Evolutionary conservation across 768 basidiomycete species (phyloP).

Genomic region (Termitomyces sp.): DNA sequence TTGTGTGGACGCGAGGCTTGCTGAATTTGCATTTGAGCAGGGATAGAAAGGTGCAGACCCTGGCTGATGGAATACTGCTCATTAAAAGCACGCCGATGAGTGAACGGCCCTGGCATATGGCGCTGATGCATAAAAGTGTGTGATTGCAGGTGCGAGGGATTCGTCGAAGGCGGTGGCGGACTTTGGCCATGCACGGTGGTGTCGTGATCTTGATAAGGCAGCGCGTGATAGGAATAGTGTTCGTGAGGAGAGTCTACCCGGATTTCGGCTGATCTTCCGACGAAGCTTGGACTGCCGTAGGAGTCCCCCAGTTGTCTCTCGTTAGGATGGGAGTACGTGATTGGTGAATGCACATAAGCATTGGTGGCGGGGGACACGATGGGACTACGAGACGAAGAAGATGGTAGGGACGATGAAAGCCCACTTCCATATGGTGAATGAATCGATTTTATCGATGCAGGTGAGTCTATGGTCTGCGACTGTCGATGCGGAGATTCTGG

Average conservation of each 20-base stretch:
- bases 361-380: conserved; percentile 27
- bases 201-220: conserved; percentile 40
- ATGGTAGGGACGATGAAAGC: conserved; percentile 33
- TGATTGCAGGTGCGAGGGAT: conserved; percentile 25
- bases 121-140: conserved; percentile 33
- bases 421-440: conserved; percentile 37
- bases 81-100: conserved; percentile 51
- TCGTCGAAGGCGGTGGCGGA: conserved; percentile 29
- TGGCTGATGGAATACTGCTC: conserved; percentile 47
- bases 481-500: conserved; percentile 41
- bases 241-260: conserved; percentile 40
- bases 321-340: conserved; percentile 41
- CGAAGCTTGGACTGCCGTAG: conserved; percentile 43
- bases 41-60: conserved; percentile 45
- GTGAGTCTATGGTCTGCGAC: conserved; percentile 33
- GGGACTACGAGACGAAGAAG: conserved; percentile 36
- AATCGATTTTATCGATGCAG: conserved; percentile 41
- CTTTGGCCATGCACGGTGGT: conserved; percentile 33
- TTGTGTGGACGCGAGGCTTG: conserved; percentile 37
- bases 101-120: conserved; percentile 35
- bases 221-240: conserved; percentile 47
- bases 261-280: conserved; percentile 33
- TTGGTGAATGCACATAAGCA: conserved; percentile 31
- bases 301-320: conserved; percentile 44
- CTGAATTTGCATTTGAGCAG: conserved; percentile 34